Conservation (phyloP, 257 asterid genomes). For the Nicotiana noctiflora region DNA sequence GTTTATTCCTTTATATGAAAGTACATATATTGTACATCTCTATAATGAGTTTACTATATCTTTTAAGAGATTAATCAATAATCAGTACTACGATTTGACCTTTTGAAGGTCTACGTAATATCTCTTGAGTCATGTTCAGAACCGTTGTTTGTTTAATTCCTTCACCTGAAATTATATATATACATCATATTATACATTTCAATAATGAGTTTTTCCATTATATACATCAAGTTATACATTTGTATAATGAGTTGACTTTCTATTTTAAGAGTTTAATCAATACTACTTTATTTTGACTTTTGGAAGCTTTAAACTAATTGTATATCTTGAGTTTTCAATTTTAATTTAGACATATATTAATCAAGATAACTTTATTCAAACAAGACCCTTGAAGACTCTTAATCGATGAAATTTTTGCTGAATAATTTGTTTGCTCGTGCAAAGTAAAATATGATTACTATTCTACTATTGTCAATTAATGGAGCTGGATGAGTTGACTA, state of each 20-base stretch:
- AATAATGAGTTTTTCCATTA: background rate
- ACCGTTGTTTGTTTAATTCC: background rate
- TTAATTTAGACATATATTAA: background rate
- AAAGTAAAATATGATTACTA: no score
- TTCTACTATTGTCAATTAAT: no score
- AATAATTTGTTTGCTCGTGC: no score
- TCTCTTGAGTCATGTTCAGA: background rate
- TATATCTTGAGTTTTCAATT: background rate
- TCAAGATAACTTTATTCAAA: no score
- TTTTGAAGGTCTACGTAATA: no score
- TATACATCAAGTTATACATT: background rate
- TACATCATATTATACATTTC: background rate
- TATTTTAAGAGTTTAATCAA: background rate
- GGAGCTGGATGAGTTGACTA: no score
- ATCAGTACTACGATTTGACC: no score
- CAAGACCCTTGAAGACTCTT: background rate
- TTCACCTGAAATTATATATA: background rate
- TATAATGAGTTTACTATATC: no score
- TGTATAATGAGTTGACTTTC: background rate
- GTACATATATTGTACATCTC: no score
- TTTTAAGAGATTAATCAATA: no score
- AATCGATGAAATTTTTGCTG: no score
- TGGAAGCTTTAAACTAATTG: background rate
- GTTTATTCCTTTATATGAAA: no score
- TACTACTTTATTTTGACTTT: background rate